Percentiles rank a stretch among this genome's conserved stretches.
These are phyloP conservation scores for Saprolegnia diclina DNA, from an alignment of 352 stramenopile genomes.

Conservation along the genomic window DNA sequence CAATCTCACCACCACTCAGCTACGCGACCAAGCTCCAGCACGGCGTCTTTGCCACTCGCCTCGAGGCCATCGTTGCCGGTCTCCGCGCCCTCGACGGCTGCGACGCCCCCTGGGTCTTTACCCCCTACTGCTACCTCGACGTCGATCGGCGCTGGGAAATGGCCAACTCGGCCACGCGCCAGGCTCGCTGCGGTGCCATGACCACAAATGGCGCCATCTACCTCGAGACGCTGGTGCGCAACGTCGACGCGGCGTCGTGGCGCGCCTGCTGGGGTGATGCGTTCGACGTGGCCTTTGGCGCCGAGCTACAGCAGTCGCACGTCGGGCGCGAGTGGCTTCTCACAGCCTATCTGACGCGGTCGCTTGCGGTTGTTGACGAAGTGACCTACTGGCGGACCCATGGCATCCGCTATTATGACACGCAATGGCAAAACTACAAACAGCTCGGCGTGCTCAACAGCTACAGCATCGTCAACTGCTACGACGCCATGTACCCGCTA, in stretches of 20 bases:
- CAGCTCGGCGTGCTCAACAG: slow-evolving; percentile 3
- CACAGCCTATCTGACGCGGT: background rate
- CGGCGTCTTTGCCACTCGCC: background rate
- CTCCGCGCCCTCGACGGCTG: background rate
- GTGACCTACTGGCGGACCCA: background rate
- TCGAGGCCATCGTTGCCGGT: background rate
- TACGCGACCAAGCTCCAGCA: background rate
- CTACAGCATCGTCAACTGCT: background rate
- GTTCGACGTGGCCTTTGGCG: background rate
- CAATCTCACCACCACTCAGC: background rate
- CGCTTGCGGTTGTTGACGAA: background rate
- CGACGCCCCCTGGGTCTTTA: background rate
- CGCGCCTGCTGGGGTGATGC: background rate
- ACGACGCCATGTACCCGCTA: background rate
- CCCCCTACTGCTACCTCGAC: slow-evolving; percentile 16
- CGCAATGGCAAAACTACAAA: slow-evolving; percentile 27
- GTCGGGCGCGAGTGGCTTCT: background rate
- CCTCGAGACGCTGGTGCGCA: slow-evolving; percentile 16
- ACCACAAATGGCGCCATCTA: slow-evolving; percentile 6
- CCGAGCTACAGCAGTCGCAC: background rate
- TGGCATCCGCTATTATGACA: background rate
- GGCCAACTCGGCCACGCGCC: slow-evolving; percentile 2
- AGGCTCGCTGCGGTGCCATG: background rate
- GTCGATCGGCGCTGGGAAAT: background rate
- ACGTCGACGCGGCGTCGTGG: background rate